A percentile compares a stretch with the other conserved stretches of the same genome.
Evolutionary conservation across 768 basidiomycete genomes (phyloP).

Genomic region (Panus rudis): DNA sequence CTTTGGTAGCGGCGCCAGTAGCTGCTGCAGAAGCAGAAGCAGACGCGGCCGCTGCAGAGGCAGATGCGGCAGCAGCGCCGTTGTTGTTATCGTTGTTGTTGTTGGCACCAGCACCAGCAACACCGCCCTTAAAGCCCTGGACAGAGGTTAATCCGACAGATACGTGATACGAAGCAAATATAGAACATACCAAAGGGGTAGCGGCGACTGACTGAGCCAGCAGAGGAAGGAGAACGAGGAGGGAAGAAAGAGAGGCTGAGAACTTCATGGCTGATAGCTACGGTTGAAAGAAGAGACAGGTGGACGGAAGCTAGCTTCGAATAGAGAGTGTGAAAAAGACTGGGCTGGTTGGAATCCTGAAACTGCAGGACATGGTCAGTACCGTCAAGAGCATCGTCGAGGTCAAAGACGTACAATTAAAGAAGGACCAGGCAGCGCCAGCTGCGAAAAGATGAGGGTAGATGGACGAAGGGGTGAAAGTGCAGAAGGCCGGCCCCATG

Average conservation of each 20-base stretch:
- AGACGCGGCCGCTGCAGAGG: slow-evolving; percentile 5
- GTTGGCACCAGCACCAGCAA: slow-evolving; percentile 1
- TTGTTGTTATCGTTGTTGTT: no score
- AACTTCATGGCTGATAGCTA: slow-evolving; percentile 51
- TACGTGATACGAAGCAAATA: background rate
- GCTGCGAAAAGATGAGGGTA: slow-evolving; percentile 35
- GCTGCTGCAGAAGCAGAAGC: slow-evolving; percentile 1
- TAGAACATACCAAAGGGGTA: slow-evolving; percentile 15
- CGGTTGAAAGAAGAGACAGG: no score
- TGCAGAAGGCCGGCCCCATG: no score
- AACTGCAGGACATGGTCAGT: slow-evolving; percentile 5
- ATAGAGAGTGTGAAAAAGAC: slow-evolving; percentile 14
- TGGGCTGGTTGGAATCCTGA: slow-evolving; percentile 16
- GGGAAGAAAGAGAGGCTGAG: slow-evolving; percentile 31
- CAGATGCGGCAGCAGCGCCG: background rate
- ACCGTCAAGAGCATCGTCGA: slow-evolving; percentile 13
- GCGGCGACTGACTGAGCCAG: slow-evolving; percentile 26
- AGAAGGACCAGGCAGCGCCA: slow-evolving; percentile 39
- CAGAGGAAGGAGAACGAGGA: slow-evolving; percentile 35
- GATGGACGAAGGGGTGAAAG: slow-evolving; percentile 16
- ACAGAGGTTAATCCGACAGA: background rate
- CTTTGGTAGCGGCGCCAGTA: background rate
- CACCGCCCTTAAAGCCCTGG: background rate
- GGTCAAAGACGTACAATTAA: slow-evolving; percentile 19
- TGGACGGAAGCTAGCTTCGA: slow-evolving; percentile 20